Base-by-base conservation (phyloP, 345 rosid species). In the Nasturtium officinale region DNA sequence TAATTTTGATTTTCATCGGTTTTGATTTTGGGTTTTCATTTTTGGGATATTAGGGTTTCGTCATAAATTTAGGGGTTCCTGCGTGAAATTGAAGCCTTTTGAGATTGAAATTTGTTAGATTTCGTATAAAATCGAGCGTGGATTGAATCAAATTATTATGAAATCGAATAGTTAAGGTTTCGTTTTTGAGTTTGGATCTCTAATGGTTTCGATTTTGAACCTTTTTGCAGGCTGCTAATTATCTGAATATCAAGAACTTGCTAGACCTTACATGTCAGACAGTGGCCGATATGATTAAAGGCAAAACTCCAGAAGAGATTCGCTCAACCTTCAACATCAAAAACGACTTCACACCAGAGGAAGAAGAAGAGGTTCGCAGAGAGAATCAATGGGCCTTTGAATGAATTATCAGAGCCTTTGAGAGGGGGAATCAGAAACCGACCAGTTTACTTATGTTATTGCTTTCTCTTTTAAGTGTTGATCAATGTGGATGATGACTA, bases 361-460 rank as follows among this genome's bases (percentile, higher is more conserved):
- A 87, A 61, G 91, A 87, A 16, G 86, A 84, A 32, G 83, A 87
- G 75, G 81, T 87, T 5, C 80, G 84, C 67, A 81, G 84, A 69
- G 89, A 87, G 78, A 87, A 84, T 30, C 87, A 81, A 33, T 87
- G 94, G 91, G 91, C 91, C n/a, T 89, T 85, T 37, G 85, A 86
- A 71, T 88, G 76, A 85, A 5, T 12, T 12, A 30, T 11, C 28
- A 11, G 8, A 28, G 18, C 1, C 5, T 9, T 5, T 57, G 55
- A 12, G 54, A 12, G 6, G 0, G 32, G 42, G 53, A 35, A 37
- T 58, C 60, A 21, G 9, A n/a, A 9, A 29, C 55, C 21, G 23
- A 46, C 53, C 33, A 53, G 60, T 45, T 46, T 61, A 21, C 12
- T 60, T 50, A 7, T 30, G 52, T 76, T 46, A 15, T 73, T 56